phyloP scores from a whole-genome alignment of 1,284 basidiomycete genomes.

The Ceratobasidium sp. region DNA sequence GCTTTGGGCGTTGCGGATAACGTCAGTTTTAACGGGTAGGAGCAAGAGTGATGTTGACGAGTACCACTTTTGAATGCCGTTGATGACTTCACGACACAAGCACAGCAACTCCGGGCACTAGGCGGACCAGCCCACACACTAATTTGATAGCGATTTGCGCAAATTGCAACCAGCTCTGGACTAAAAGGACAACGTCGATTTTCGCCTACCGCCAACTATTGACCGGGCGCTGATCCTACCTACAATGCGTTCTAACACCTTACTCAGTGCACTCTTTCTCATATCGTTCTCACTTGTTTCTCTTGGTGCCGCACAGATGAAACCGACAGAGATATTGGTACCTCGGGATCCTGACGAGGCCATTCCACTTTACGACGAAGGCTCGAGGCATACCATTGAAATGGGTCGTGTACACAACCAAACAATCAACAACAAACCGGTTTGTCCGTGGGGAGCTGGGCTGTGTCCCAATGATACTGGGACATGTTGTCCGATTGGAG shows the following conservation, averaged over 20 bases:
- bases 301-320: not conserved
- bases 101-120: not conserved
- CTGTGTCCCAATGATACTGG: constrained; percentile 15
- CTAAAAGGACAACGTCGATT: not conserved
- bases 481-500: constrained; percentile 18
- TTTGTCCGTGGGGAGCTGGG: not conserved
- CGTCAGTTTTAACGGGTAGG: not conserved
- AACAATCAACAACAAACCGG: not conserved
- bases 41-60: not conserved
- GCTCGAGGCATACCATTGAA: not conserved
- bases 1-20: not conserved
- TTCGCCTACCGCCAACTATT: no score
- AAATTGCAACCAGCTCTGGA: not conserved
- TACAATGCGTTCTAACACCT: not conserved
- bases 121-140: not conserved
- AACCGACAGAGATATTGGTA: not conserved
- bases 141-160: not conserved
- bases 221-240: not conserved
- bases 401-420: not conserved
- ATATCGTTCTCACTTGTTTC: not conserved
- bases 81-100: not conserved
- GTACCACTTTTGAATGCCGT: not conserved
- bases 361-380: not conserved
- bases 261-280: not conserved
- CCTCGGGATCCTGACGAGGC: not conserved